Conservation (phyloP, 2,329 filamentous ascomycete species). For the Ascosphaera apis region DNA sequence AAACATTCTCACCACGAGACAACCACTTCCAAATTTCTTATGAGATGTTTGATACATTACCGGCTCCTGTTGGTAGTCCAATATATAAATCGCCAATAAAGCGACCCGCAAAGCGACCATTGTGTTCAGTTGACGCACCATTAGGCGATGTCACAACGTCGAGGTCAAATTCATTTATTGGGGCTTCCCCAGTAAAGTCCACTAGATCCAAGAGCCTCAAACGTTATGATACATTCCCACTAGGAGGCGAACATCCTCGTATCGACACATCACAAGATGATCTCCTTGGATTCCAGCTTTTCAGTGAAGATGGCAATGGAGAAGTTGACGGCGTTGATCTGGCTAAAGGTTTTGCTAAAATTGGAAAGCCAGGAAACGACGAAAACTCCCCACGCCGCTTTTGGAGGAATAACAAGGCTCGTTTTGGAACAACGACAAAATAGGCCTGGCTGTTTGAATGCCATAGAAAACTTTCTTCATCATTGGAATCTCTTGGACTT, state of each 20-base stretch:
- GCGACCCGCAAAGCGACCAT: constrained; percentile 26
- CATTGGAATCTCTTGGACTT: constrained; percentile 1
- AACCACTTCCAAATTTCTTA: constrained; percentile 26
- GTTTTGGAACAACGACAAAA: constrained; percentile 13
- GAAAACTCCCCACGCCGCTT: constrained; percentile 11
- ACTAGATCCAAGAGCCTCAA: constrained; percentile 13
- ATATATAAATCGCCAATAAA: constrained; percentile 31
- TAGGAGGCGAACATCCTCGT: constrained; percentile 15
- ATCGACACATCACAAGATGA: constrained; percentile 19
- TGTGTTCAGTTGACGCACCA: constrained; percentile 26
- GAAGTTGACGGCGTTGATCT: constrained; percentile 24
- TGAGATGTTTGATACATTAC: constrained; percentile 29
- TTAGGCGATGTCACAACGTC: constrained; percentile 20
- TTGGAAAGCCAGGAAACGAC: constrained; percentile 17
- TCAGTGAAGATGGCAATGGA: constrained; percentile 18
- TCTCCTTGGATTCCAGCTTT: constrained; percentile 25
- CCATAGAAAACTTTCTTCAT: not conserved
- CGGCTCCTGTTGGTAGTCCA: constrained; percentile 17
- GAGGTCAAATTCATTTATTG: constrained; percentile 15
- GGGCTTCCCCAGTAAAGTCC: constrained; percentile 14
- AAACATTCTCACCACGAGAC: constrained; percentile 15
- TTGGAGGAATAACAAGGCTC: constrained; percentile 10
- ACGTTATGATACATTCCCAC: constrained; percentile 19
- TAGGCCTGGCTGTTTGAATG: constrained; percentile 13
- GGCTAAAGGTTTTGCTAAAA: constrained; percentile 25